phyloP scores from a whole-genome alignment of 305 asterid species.

The Fraxinus floribunda region DNA sequence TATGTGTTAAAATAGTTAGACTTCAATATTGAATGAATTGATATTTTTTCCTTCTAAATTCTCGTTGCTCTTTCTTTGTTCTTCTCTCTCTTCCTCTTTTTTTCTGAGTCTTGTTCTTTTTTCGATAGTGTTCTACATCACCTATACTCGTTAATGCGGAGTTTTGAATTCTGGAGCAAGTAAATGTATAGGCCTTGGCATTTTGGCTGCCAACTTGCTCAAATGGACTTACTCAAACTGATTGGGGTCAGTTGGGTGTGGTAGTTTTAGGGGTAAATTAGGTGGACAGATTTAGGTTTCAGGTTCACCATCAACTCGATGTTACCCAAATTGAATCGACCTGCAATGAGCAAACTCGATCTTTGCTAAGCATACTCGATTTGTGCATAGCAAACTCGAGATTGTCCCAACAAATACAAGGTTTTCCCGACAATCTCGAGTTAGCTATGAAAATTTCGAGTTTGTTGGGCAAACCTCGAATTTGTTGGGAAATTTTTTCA shows the following conservation, averaged over 20 bases:
- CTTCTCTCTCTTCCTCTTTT: background rate
- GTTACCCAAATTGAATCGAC: background rate
- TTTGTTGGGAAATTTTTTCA: background rate
- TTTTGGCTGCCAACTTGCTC: background rate
- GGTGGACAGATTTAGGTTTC: background rate
- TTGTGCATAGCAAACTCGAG: background rate
- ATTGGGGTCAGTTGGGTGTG: background rate
- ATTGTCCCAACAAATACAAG: background rate
- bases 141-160: background rate
- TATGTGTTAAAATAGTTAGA: background rate
- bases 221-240: background rate
- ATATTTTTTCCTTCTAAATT: background rate
- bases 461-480: background rate
- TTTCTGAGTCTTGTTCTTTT: background rate
- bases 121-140: background rate
- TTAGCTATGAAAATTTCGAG: background rate
- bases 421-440: background rate
- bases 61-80: background rate
- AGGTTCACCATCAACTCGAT: background rate
- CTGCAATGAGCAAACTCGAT: background rate
- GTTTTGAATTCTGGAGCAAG: background rate
- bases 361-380: background rate
- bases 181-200: background rate
- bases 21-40: background rate
- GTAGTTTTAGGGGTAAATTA: background rate